Conservation (phyloP, 2,329 filamentous ascomycete species). For the Cercospora canescens region DNA sequence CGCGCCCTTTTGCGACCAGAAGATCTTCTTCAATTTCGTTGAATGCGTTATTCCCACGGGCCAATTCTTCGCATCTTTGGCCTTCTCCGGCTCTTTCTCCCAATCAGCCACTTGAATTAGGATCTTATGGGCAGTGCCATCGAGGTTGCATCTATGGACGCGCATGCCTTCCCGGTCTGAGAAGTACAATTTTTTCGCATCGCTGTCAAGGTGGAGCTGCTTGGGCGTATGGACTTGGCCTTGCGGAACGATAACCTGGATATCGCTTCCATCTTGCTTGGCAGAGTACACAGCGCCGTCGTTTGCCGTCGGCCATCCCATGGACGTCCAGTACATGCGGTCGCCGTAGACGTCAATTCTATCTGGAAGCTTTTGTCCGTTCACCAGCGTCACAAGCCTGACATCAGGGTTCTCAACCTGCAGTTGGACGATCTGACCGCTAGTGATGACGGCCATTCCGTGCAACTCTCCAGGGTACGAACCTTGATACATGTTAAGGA, state of each 20-base stretch:
- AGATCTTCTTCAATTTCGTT: slow-evolving; percentile 46
- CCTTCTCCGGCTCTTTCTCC: slow-evolving; percentile 35
- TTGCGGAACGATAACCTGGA: slow-evolving; percentile 43
- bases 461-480: slow-evolving; percentile 15
- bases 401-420: slow-evolving; percentile 17
- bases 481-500: slow-evolving; percentile 21
- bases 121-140: slow-evolving; percentile 38
- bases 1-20: slow-evolving; percentile 62
- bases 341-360: slow-evolving; percentile 33
- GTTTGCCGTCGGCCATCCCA: slow-evolving; percentile 23
- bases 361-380: slow-evolving; percentile 28
- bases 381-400: slow-evolving; percentile 15
- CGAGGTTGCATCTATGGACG: slow-evolving; percentile 38
- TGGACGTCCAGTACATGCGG: slow-evolving; percentile 36
- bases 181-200: slow-evolving; percentile 39
- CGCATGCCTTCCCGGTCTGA: slow-evolving; percentile 46
- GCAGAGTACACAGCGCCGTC: slow-evolving; percentile 20
- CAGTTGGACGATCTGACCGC: slow-evolving; percentile 23
- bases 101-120: slow-evolving; percentile 43
- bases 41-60: slow-evolving; percentile 55
- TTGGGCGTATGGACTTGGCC: slow-evolving; percentile 54
- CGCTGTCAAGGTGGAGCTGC: slow-evolving; percentile 38
- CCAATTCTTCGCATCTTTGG: slow-evolving; percentile 28
- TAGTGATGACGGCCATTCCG: slow-evolving; percentile 12
- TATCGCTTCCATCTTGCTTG: slow-evolving; percentile 51